Evolutionary conservation across 495 filamentous ascomycete species (phyloP).

Genomic region (Penicillium bovifimosum): DNA sequence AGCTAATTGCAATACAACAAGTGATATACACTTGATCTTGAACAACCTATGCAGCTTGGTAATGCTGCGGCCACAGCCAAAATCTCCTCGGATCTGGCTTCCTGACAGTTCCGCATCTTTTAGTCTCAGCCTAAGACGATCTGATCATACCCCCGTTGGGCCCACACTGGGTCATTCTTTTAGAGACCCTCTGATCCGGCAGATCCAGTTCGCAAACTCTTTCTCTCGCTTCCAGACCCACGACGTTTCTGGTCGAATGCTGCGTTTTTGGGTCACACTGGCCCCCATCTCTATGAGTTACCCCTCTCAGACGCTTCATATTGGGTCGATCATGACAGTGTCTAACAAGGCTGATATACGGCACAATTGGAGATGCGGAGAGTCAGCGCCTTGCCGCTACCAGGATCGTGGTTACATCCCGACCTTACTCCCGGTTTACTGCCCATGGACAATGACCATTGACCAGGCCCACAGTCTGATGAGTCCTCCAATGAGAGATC

Average conservation of each 20-base stretch:
- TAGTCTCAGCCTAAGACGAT: neutral
- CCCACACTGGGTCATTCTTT: neutral
- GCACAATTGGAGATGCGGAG: neutral
- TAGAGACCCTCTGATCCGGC: neutral
- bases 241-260: neutral
- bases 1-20: neutral
- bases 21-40: neutral
- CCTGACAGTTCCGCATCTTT: conserved; percentile 1
- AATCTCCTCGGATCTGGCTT: neutral
- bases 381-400: neutral
- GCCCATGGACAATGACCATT: neutral
- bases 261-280: neutral
- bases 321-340: neutral
- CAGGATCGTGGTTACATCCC: neutral
- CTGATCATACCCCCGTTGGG: neutral
- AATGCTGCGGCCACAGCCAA: neutral
- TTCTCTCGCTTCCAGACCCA: neutral
- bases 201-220: neutral
- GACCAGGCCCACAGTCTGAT: neutral
- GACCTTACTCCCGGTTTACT: neutral
- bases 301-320: neutral
- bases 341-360: neutral
- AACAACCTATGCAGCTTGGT: neutral
- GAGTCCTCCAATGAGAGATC: neutral
- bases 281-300: neutral